Conservation (phyloP, 1,284 basidiomycete species). For the Rhodotorula sp. region DNA sequence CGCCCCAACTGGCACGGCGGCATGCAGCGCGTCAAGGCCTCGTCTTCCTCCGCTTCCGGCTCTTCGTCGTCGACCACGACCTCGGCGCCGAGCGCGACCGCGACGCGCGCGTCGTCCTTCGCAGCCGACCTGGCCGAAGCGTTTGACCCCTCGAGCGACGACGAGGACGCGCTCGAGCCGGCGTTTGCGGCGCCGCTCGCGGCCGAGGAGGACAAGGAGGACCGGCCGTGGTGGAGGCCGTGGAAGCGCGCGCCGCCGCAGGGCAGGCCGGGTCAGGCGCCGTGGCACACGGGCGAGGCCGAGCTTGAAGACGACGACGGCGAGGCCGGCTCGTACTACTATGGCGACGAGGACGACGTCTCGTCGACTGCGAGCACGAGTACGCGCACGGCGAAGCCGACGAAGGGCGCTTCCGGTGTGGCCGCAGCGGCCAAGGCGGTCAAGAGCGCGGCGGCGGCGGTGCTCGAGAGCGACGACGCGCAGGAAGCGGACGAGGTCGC, state of each 20-base stretch:
- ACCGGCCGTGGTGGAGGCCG: slow-evolving; percentile 7
- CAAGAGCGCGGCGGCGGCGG: neutral
- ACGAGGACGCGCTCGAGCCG: neutral
- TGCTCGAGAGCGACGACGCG: neutral
- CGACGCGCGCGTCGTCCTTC: too few relatives aligned
- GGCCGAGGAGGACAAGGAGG: neutral
- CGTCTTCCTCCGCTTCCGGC: neutral
- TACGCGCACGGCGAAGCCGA: neutral
- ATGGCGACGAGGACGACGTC: neutral
- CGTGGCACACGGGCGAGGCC: neutral
- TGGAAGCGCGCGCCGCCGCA: slow-evolving; percentile 18
- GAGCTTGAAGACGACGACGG: neutral
- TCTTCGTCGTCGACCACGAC: neutral
- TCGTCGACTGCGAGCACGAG: neutral
- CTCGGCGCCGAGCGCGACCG: neutral
- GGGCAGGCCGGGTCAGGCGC: slow-evolving; percentile 13
- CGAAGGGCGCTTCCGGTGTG: too few relatives aligned
- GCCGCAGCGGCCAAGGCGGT: too few relatives aligned
- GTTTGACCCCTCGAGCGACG: neutral
- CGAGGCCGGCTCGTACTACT: neutral
- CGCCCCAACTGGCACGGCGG: slow-evolving; percentile 19
- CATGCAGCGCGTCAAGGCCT: neutral
- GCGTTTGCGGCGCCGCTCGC: neutral
- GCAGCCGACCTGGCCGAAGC: too few relatives aligned
- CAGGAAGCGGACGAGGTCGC: neutral